Conservation (phyloP, 2,329 filamentous ascomycete genomes). For the Blastomyces silverae region DNA sequence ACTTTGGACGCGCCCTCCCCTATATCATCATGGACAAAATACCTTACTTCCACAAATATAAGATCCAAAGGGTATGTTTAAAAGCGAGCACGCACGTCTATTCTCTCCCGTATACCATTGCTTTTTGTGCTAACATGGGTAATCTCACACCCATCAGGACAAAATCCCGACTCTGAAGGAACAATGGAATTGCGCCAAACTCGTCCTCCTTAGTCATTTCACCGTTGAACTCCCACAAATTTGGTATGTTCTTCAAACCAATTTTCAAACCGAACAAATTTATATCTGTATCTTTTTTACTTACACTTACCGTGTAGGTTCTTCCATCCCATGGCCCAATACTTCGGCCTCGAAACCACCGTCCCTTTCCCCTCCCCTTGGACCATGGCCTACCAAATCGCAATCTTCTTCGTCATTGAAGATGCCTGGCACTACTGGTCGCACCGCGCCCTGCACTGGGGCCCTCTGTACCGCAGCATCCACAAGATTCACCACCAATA, state of each 20-base stretch:
- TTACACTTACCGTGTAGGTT: constrained; percentile 44
- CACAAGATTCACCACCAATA: constrained; percentile 99
- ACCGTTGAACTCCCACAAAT: constrained; percentile 98
- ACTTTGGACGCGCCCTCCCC: constrained; percentile 85
- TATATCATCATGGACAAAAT: constrained; percentile 90
- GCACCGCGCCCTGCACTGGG: constrained; percentile 89
- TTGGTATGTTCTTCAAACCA: constrained; percentile 51
- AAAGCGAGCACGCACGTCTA: neutral
- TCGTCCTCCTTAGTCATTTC: constrained; percentile 92
- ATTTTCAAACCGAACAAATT: constrained; percentile 15
- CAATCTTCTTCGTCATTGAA: constrained; percentile 90
- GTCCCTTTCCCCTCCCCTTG: constrained; percentile 81
- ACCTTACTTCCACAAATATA: constrained; percentile 83
- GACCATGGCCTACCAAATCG: constrained; percentile 87
- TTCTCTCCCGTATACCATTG: neutral
- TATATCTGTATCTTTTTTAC: neutral
- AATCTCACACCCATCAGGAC: constrained; percentile 38
- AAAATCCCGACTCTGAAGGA: constrained; percentile 91
- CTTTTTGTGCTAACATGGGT: constrained; percentile 19
- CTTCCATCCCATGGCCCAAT: constrained; percentile 94
- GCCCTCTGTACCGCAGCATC: constrained; percentile 88
- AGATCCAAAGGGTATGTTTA: constrained; percentile 72
- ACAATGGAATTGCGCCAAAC: constrained; percentile 87
- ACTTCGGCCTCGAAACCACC: constrained; percentile 77
- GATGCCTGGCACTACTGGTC: constrained; percentile 98